Evolutionary conservation across 2,329 filamentous ascomycete genomes (phyloP).

Genomic region (Pseudogymnoascus sp.): DNA sequence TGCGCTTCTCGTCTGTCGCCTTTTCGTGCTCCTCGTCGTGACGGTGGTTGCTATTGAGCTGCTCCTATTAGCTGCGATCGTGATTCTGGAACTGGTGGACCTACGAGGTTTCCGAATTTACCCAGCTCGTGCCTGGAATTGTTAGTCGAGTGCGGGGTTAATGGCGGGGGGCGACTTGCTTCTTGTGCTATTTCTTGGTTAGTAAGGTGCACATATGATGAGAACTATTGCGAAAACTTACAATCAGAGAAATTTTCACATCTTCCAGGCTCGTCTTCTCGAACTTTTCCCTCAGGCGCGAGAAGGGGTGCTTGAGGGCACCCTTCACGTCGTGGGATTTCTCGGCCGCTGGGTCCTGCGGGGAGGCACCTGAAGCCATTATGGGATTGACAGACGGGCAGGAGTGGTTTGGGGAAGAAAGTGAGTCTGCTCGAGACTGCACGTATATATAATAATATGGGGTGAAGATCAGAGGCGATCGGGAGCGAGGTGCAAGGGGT

Average conservation of each 20-base stretch:
- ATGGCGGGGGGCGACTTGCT: slow-evolving; percentile 35
- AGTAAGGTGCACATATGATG: background rate
- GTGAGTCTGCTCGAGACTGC: background rate
- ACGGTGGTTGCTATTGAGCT: slow-evolving; percentile 77
- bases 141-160: background rate
- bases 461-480: background rate
- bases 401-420: background rate
- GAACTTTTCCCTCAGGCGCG: slow-evolving; percentile 39
- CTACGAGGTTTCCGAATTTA: slow-evolving; percentile 55
- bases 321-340: slow-evolving; percentile 28
- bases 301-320: slow-evolving; percentile 41
- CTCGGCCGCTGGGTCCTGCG: slow-evolving; percentile 16
- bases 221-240: background rate
- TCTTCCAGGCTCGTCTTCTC: slow-evolving; percentile 48
- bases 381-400: background rate
- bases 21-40: slow-evolving; percentile 92
- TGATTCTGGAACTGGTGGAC: slow-evolving; percentile 16
- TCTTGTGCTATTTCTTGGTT: slow-evolving; percentile 39
- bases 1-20: slow-evolving; percentile 72
- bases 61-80: background rate
- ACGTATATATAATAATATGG: background rate
- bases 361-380: background rate
- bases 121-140: slow-evolving; percentile 47
- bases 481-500: background rate
- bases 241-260: slow-evolving; percentile 46